Percentiles rank a stretch among this genome's conserved stretches.
Conservation (phyloP, 106 monocot species). For the Hemerocallis citrina region DNA sequence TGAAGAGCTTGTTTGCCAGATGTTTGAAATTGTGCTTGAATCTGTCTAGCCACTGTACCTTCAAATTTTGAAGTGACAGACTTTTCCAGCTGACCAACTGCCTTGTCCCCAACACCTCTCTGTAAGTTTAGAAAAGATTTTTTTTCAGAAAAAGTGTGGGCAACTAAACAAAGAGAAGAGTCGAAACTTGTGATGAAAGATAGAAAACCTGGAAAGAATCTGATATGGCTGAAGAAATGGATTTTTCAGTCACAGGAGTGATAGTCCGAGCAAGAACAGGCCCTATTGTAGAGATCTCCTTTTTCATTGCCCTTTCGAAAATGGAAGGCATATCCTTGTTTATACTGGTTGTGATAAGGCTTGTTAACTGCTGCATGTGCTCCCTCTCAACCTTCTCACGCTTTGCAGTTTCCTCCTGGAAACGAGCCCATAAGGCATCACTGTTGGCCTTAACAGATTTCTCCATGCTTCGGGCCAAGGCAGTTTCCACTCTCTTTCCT, state of each 20-base stretch:
- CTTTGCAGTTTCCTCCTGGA: conserved; percentile 75
- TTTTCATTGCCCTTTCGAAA: conserved; percentile 70
- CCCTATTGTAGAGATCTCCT: conserved; percentile 58
- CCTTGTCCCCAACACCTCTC: conserved; percentile 86
- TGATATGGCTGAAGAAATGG: conserved; percentile 58
- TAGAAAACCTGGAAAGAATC: conserved; percentile 92
- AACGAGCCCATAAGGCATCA: conserved; percentile 74
- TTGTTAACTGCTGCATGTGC: conserved; percentile 59
- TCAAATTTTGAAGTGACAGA: conserved; percentile 81
- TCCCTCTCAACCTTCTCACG: conserved; percentile 74
- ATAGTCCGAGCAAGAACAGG: conserved; percentile 54
- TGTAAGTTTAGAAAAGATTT: conserved; percentile 19
- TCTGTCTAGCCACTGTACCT: conserved; percentile 68
- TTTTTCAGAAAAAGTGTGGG: not conserved
- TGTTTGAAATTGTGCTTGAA: conserved; percentile 89
- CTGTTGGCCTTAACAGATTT: conserved; percentile 71
- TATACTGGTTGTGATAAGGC: conserved; percentile 45
- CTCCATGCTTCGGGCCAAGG: conserved; percentile 80
- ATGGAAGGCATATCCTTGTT: conserved; percentile 75
- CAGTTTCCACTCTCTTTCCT: conserved; percentile 64
- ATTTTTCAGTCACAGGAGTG: conserved; percentile 65
- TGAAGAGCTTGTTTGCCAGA: conserved; percentile 86
- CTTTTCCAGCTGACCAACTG: conserved; percentile 76
- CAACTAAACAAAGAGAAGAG: not conserved
- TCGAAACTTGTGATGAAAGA: not conserved